phyloP scores from a whole-genome alignment of 1,284 basidiomycete genomes.

The Ceratobasidium sp. region DNA sequence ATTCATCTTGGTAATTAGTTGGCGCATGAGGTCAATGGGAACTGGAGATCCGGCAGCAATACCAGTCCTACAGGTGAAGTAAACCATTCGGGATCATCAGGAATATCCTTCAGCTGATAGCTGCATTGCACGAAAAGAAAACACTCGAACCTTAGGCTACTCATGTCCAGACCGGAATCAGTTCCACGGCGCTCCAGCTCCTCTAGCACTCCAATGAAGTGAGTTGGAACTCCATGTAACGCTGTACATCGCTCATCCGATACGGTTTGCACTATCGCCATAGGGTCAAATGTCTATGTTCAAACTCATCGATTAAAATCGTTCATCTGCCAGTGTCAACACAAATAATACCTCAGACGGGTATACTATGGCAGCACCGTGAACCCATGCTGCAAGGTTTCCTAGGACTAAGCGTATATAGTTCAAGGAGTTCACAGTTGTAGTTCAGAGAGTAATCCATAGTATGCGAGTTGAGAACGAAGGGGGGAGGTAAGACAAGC shows the following conservation, averaged over 20 bases:
- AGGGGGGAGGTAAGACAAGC: not conserved
- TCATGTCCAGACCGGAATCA: constrained; percentile 61
- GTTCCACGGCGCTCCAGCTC: constrained; percentile 68
- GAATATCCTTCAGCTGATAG: not conserved
- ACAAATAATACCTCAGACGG: constrained; percentile 65
- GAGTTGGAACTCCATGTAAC: constrained; percentile 87
- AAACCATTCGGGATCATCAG: constrained; percentile 7
- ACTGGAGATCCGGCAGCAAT: constrained; percentile 84
- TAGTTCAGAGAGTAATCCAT: constrained; percentile 36
- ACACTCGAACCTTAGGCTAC: constrained; percentile 67
- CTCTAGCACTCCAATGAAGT: constrained; percentile 80
- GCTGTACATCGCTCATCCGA: constrained; percentile 78
- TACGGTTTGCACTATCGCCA: constrained; percentile 75
- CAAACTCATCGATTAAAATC: not conserved
- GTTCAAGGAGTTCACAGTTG: constrained; percentile 37
- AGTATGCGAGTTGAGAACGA: not conserved
- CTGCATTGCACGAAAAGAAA: constrained; percentile 44
- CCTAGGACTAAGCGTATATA: constrained; percentile 79
- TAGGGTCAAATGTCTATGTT: constrained; percentile 68
- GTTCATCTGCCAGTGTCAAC: not conserved
- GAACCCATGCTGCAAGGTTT: constrained; percentile 83
- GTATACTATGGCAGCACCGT: constrained; percentile 82
- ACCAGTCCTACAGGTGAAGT: constrained; percentile 69
- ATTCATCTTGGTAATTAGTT: constrained; percentile 75
- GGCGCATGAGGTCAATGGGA: constrained; percentile 83